A percentile compares a stretch with the other conserved stretches of the same genome.
phyloP scores from a whole-genome alignment of 768 basidiomycete genomes.

The Mycena crocata region DNA sequence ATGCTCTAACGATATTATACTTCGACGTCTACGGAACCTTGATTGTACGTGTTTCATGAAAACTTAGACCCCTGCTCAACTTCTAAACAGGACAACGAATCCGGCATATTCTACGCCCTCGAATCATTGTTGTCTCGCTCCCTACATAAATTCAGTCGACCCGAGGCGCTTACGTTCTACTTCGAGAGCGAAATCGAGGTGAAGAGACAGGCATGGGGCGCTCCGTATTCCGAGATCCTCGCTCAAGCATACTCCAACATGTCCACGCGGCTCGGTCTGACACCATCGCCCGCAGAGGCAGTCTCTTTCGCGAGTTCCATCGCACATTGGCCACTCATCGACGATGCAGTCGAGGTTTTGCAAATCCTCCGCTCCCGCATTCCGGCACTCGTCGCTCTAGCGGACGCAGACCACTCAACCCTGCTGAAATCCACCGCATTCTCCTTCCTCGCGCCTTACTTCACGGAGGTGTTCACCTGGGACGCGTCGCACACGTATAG shows the following conservation, averaged over 20 bases:
- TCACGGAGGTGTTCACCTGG: too few relatives aligned
- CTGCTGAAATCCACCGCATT: too few relatives aligned
- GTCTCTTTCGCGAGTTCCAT: background rate
- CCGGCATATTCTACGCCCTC: constrained; percentile 13
- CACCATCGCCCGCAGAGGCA: background rate
- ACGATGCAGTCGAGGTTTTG: background rate
- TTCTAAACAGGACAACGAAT: constrained; percentile 13
- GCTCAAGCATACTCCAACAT: background rate
- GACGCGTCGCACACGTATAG: too few relatives aligned
- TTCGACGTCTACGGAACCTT: constrained; percentile 2
- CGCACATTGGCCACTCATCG: background rate
- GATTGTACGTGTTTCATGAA: background rate
- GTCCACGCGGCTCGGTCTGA: background rate
- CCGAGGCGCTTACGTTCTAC: constrained; percentile 14
- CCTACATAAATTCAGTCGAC: background rate
- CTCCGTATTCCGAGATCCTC: background rate
- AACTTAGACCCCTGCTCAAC: too few relatives aligned
- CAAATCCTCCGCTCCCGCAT: background rate
- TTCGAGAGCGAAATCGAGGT: constrained; percentile 12
- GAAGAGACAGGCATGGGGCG: background rate
- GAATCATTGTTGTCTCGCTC: constrained; percentile 1
- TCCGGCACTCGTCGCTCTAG: background rate
- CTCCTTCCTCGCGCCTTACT: too few relatives aligned
- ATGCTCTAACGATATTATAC: background rate
- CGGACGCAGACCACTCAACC: background rate